These are phyloP conservation scores for Otatea glauca DNA, from an alignment of 176 grass and related monocot genomes.

Conservation along the genomic window DNA sequence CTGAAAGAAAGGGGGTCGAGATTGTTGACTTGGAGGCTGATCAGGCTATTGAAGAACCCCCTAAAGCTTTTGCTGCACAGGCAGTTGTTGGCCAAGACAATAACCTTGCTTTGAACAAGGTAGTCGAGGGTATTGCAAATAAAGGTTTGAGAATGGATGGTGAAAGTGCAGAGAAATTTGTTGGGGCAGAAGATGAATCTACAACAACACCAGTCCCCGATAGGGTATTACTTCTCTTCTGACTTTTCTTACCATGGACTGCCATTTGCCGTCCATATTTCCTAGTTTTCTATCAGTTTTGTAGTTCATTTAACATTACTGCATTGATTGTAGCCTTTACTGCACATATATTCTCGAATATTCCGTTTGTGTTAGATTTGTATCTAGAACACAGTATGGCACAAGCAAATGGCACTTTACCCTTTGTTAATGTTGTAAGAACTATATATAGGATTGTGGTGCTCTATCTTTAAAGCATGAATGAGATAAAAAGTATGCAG, in stretches of 20 bases:
- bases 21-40: constrained; percentile 51
- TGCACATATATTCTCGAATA: neutral
- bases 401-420: neutral
- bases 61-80: constrained; percentile 36
- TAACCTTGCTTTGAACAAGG: constrained; percentile 52
- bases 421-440: neutral
- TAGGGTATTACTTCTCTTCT: constrained; percentile 56
- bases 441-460: neutral
- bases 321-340: neutral
- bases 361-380: neutral
- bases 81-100: constrained; percentile 47
- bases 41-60: constrained; percentile 46
- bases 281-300: constrained; percentile 12
- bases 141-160: constrained; percentile 75
- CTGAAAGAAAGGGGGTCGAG: constrained; percentile 43
- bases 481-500: neutral
- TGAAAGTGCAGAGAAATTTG: constrained; percentile 72
- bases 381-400: neutral
- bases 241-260: constrained; percentile 17
- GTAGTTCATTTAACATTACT: constrained; percentile 25
- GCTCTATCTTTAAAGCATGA: neutral
- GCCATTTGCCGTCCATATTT: constrained; percentile 30
- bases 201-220: constrained; percentile 67
- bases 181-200: constrained; percentile 70
- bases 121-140: constrained; percentile 35